Base-by-base conservation (phyloP, 495 filamentous ascomycete species). In the Emericellopsis terricola region DNA sequence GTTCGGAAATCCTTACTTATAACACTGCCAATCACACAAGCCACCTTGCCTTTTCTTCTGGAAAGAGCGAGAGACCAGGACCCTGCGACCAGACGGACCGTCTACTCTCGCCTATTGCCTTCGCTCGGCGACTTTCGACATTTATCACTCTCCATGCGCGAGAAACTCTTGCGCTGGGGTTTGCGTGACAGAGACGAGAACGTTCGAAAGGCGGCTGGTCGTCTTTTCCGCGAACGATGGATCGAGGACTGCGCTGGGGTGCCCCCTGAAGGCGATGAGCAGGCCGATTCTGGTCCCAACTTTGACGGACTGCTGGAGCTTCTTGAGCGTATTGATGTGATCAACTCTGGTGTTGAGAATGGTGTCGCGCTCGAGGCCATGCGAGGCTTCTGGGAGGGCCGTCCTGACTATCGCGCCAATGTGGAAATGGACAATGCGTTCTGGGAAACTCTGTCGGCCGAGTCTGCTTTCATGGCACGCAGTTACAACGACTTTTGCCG, bases 161-260 rank as follows among this genome's bases (percentile, higher is more conserved):
- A 94, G 52, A 94, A 94, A 52, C 65, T 99, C 15, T 72, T 99
- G 28, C 72, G 91, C 8, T 99, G 86, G 87, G 89, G 89, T 19
- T 55, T 99, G 26, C 76, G 87, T 19, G 89, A 99, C 50, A 73
- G 89, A 44, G 91, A 99, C 43, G 85, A 96, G 43, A 84, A 78
- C 44, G 89, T 96, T 19, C 75, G 85, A 19, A 86, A 92, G 52
- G 87, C 91, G 2, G 83, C 89, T 2, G 78, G 74, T 8, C 76
- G 83, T 29, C 61, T 96, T 28, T 99, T 96, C 57, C 77, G 77
- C 38, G 86, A 92, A 51, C 71, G 83, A 4, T 99, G 89, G 89
- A 80, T 99, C 36, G 85, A 94, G 46, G 83, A 94, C 49, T 89
- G 82, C 47, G 84, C 80, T 3, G 49, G 51, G 27, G 65, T 71